phyloP scores from a whole-genome alignment of 495 filamentous ascomycete species.

The Rostrohypoxylon terebratum region DNA sequence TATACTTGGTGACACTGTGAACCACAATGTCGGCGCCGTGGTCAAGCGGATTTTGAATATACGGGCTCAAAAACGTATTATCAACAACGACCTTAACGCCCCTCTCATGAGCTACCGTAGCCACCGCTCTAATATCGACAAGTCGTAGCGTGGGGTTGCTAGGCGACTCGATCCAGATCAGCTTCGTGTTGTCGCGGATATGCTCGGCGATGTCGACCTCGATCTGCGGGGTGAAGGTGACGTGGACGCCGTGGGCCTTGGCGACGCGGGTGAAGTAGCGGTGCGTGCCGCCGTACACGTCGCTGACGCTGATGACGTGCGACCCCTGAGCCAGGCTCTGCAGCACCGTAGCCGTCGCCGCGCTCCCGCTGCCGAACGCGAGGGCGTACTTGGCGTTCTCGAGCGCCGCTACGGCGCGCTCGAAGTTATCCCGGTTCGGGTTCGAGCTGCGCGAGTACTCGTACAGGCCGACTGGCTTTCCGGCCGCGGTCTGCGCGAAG shows the following conservation, averaged over 20 bases:
- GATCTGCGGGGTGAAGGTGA: slow-evolving; percentile 92
- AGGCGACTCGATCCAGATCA: slow-evolving; percentile 97
- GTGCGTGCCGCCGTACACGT: slow-evolving; percentile 98
- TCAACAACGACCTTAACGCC: slow-evolving; percentile 96
- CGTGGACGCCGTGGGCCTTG: slow-evolving; percentile 90
- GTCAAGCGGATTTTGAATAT: slow-evolving; percentile 94
- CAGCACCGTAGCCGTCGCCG: slow-evolving; percentile 90
- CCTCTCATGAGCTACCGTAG: slow-evolving; percentile 82
- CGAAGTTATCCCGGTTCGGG: slow-evolving; percentile 94
- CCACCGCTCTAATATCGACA: slow-evolving; percentile 90
- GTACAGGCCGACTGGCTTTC: slow-evolving; percentile 83
- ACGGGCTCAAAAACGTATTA: slow-evolving; percentile 97
- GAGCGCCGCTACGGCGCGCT: slow-evolving; percentile 87
- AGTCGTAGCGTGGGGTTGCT: slow-evolving; percentile 93
- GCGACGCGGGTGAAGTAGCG: slow-evolving; percentile 99
- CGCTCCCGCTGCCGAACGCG: slow-evolving; percentile 94
- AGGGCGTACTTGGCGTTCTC: slow-evolving; percentile 94
- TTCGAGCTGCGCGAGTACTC: slow-evolving; percentile 94
- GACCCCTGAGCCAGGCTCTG: slow-evolving; percentile 92
- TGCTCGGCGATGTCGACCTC: slow-evolving; percentile 85
- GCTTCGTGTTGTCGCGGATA: slow-evolving; percentile 89
- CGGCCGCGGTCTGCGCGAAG: slow-evolving; percentile 86
- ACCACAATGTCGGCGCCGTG: slow-evolving; percentile 97
- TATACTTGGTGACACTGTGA: slow-evolving; percentile 99
- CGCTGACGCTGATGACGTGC: slow-evolving; percentile 94